Base-by-base conservation (phyloP, 352 stramenopile species). In the Discostella stelligera region DNA sequence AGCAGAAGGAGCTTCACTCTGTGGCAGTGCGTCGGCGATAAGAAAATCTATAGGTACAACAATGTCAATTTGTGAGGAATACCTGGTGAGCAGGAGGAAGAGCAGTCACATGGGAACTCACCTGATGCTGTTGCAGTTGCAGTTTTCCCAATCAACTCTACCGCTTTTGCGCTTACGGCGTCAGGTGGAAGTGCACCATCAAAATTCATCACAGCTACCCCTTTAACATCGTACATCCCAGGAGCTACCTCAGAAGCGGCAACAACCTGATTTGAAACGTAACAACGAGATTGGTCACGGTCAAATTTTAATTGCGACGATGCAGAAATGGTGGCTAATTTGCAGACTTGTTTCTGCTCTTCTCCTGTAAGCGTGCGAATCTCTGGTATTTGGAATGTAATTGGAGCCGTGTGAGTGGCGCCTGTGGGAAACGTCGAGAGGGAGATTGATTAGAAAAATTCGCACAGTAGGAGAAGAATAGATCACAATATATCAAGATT, bases 321-420 rank as follows among this genome's bases (percentile, higher is more conserved):
- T 20, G 64, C 25, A 30, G 77, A 23, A n/a, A 41, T n/a, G n/a
- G 66, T 59, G 3, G 79, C 66, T 54, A 83, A 16, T 61, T 60
- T 70, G 66, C 79, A 86, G 18, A 83, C 25, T 14, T 50, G 48
- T 59, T 86, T 83, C 30, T 86, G 74, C 20, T 83, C 74, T 60
- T 81, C 70, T 18, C 74, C 75, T 11, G 79, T 83, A 21, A 83
- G 63, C 3, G 44, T 55, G 14, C 79, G 53, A 66, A 62, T 44
- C 48, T 74, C 58, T 30, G 66, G 74, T 21, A 80, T 25, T 69
- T 77, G 66, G 21, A 77, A 72, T 59, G 48, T 77, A 30, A 77
- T 59, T n/a, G 63, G 63, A 62, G 25, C 27, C 2, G 56, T 68
- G 50, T 50, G 16, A 49, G 58, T 68, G 0, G 20, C 2, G 50